These are phyloP conservation scores for Kwoniella sp. DNA, from an alignment of 768 basidiomycete genomes.

Conservation along the genomic window DNA sequence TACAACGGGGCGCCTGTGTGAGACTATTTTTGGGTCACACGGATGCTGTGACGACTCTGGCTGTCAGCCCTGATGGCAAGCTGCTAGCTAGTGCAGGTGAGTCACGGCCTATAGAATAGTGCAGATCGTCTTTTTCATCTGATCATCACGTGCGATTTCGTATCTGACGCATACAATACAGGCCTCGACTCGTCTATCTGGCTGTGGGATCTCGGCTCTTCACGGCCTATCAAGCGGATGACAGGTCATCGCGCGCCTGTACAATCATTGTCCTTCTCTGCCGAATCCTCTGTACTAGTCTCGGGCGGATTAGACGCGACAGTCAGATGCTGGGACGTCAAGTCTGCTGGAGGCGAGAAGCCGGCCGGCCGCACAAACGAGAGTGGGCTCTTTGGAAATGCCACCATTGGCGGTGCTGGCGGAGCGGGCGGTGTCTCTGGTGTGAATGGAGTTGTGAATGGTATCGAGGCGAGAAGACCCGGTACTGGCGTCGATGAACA, in stretches of 20 bases:
- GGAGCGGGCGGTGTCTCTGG: background rate
- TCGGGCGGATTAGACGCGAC: constrained; percentile 94
- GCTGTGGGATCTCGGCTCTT: constrained; percentile 96
- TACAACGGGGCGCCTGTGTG: constrained; percentile 90
- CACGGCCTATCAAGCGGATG: constrained; percentile 93
- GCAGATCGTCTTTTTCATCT: no score
- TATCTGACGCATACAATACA: constrained; percentile 46
- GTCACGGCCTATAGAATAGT: no score
- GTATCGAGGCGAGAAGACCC: constrained; percentile 13
- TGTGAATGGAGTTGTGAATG: constrained; percentile 17
- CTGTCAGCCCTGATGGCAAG: constrained; percentile 89
- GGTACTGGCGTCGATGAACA: constrained; percentile 9
- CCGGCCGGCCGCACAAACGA: constrained; percentile 36
- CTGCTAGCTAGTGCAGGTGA: constrained; percentile 87
- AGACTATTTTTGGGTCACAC: constrained; percentile 96
- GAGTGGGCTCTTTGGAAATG: constrained; percentile 7
- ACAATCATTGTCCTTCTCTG: constrained; percentile 86
- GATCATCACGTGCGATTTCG: constrained; percentile 4
- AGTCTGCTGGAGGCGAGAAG: constrained; percentile 67
- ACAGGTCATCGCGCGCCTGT: constrained; percentile 86
- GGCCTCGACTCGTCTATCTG: constrained; percentile 78
- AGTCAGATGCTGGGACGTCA: constrained; percentile 97
- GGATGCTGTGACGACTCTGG: constrained; percentile 79
- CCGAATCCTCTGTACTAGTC: constrained; percentile 84
- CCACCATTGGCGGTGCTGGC: constrained; percentile 12